Conservation (phyloP, 768 basidiomycete genomes). For the Tricholomella constricta region DNA sequence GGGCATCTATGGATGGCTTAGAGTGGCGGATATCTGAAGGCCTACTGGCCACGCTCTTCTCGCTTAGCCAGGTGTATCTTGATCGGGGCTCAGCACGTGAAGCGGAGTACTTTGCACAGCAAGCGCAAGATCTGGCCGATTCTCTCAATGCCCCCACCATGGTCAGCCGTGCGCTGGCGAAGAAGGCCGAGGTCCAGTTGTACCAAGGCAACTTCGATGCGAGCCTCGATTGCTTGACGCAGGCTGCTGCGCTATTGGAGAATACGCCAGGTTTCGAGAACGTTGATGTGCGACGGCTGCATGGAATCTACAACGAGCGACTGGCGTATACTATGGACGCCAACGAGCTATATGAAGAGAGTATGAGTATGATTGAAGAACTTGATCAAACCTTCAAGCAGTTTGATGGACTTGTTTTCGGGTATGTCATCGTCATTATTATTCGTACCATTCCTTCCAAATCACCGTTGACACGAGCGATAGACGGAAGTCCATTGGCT, state of each 20-base stretch:
- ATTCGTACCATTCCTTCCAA: not conserved
- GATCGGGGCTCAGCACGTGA: slow-evolving; percentile 81
- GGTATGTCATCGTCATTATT: slow-evolving; percentile 48
- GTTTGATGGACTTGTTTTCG: slow-evolving; percentile 47
- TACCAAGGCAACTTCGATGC: slow-evolving; percentile 61
- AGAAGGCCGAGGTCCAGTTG: slow-evolving; percentile 70
- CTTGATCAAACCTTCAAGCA: slow-evolving; percentile 55
- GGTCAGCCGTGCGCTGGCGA: slow-evolving; percentile 62
- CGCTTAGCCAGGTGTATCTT: slow-evolving; percentile 65
- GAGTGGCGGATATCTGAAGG: slow-evolving; percentile 81
- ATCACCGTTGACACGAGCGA: slow-evolving; percentile 23
- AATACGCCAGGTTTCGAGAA: slow-evolving; percentile 56
- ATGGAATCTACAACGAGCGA: slow-evolving; percentile 52
- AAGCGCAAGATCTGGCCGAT: slow-evolving; percentile 73
- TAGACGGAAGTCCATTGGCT: slow-evolving; percentile 46
- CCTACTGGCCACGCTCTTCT: slow-evolving; percentile 65
- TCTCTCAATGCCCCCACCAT: slow-evolving; percentile 68
- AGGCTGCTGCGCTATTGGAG: slow-evolving; percentile 48
- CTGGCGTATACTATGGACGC: slow-evolving; percentile 47
- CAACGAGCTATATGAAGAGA: slow-evolving; percentile 53
- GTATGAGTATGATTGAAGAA: slow-evolving; percentile 60
- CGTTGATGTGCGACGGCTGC: slow-evolving; percentile 57
- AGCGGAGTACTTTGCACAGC: slow-evolving; percentile 80
- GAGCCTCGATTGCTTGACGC: slow-evolving; percentile 54
- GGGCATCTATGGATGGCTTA: slow-evolving; percentile 50